Conservation (phyloP, 2,329 filamentous ascomycete species). For the Corynespora cassiicola region DNA sequence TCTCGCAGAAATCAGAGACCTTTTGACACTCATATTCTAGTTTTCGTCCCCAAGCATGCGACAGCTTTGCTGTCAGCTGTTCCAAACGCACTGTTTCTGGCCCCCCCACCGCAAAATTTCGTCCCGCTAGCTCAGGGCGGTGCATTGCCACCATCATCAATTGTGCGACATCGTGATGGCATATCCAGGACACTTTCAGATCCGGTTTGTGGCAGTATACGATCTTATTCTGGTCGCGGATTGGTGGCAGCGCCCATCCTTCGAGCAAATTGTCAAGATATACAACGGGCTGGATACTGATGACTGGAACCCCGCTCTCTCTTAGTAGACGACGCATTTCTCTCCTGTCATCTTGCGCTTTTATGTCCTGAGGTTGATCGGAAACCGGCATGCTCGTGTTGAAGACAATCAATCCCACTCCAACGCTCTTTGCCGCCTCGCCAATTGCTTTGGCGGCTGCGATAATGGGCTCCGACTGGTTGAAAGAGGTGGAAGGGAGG, state of each 20-base stretch:
- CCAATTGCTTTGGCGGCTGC: conserved; percentile 26
- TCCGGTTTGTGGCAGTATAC: conserved; percentile 49
- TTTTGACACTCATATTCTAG: conserved; percentile 42
- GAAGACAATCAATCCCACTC: conserved; percentile 29
- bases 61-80: conserved; percentile 42
- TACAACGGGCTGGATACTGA: conserved; percentile 47
- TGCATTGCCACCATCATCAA: conserved; percentile 46
- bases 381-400: conserved; percentile 39
- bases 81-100: conserved; percentile 42
- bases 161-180: conserved; percentile 48
- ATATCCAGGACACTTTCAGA: conserved; percentile 49
- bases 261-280: conserved; percentile 50
- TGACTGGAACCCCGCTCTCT: conserved; percentile 34
- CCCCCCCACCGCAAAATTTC: conserved; percentile 44
- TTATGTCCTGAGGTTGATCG: conserved; percentile 25
- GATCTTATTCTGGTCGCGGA: conserved; percentile 42
- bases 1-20: conserved; percentile 32
- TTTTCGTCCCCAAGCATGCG: conserved; percentile 38
- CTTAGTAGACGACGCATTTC: conserved; percentile 40
- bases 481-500: conserved; percentile 37
- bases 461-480: conserved; percentile 30
- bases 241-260: conserved; percentile 47
- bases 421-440: conserved; percentile 19
- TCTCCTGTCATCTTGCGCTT: conserved; percentile 36
- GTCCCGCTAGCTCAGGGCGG: conserved; percentile 41